Evolutionary conservation across 2,329 filamentous ascomycete genomes (phyloP), one percentile per base, ranked within the genome.

Genomic region (Massarina eburnea): DNA sequence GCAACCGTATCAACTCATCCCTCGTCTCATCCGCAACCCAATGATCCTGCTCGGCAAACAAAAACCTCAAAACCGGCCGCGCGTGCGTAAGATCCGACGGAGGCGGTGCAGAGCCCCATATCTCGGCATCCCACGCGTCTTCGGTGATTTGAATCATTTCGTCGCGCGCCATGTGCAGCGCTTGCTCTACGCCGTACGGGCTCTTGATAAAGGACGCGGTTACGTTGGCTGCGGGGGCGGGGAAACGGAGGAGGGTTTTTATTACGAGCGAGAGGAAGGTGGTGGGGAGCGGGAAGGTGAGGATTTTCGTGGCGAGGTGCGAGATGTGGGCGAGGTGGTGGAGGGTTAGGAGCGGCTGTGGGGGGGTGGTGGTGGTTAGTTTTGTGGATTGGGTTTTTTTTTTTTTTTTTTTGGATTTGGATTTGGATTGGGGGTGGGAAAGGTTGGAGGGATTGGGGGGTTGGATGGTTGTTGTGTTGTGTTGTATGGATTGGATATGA

Each of bases 11-110:
- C 29, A 85, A 68, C 32, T 76, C 74, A 54, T 84, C 78, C 27
- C 81, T 70, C 22, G 80, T 83, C 55, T 72, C 68, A 51, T 81
- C 73, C 1, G 80, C 80, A 20, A 85, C 79, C 82, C 82, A 85
- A 57, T 83, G 80, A 58, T 85, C 82, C 38, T 78, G 68, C 27
- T 76, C 68, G 1, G 79, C 81, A 62, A 83, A 85, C 53, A 82
- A 77, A 57, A 85, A 82, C 41, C 76, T 75, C 33, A 85, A 50
- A 40, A 73, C 75, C 3, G 76, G 68, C 2, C 73, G 62, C 7
- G 71, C 59, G 36, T 71, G 58, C 14, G 58, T 53, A 32, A 64
- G 55, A 24, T 48, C 29, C 7, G 57, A 46, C 26, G 53, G 26
- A 36, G 34, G 35, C 18, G 62, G 51, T 1, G 70, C 66, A 17